These are phyloP conservation scores for Beta vulgaris DNA, from an alignment of 148 eudicot genomes.

Conservation along the genomic window DNA sequence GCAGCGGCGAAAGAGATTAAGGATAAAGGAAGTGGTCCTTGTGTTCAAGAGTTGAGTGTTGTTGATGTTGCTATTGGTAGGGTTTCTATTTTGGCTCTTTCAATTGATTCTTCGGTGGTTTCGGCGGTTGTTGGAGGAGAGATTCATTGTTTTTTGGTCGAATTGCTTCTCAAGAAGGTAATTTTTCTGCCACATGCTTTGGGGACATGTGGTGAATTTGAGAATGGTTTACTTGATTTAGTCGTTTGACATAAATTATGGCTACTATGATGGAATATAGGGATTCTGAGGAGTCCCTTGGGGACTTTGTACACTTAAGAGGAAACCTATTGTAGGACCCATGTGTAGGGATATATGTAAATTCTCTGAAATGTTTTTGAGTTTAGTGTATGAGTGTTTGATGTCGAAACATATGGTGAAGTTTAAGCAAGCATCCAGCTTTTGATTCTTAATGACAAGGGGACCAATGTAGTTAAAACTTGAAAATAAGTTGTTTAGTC, in stretches of 20 bases:
- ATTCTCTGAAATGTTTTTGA: too few relatives aligned
- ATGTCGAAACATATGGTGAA: background rate
- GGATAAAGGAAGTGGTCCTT: slow-evolving; percentile 37
- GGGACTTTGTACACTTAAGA: background rate
- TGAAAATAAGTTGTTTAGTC: too few relatives aligned
- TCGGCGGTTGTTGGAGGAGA: slow-evolving; percentile 57
- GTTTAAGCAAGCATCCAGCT: background rate
- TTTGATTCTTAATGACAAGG: background rate
- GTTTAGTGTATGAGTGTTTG: background rate
- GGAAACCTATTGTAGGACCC: background rate
- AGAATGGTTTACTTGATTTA: background rate
- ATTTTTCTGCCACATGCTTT: background rate
- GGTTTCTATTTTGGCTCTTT: slow-evolving; percentile 67
- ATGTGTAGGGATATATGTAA: background rate
- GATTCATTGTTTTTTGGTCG: slow-evolving; percentile 58
- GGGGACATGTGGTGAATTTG: background rate
- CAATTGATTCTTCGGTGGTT: slow-evolving; percentile 58
- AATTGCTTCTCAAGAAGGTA: slow-evolving; percentile 66
- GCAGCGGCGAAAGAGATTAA: slow-evolving; percentile 54
- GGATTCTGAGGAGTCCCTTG: background rate
- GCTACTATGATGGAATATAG: too few relatives aligned
- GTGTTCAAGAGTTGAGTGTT: slow-evolving; percentile 56
- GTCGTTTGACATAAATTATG: too few relatives aligned
- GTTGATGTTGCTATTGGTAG: slow-evolving; percentile 64
- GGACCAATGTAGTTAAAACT: too few relatives aligned